Base-by-base conservation (phyloP, 768 basidiomycete genomes). In the Boletellus sp. region DNA sequence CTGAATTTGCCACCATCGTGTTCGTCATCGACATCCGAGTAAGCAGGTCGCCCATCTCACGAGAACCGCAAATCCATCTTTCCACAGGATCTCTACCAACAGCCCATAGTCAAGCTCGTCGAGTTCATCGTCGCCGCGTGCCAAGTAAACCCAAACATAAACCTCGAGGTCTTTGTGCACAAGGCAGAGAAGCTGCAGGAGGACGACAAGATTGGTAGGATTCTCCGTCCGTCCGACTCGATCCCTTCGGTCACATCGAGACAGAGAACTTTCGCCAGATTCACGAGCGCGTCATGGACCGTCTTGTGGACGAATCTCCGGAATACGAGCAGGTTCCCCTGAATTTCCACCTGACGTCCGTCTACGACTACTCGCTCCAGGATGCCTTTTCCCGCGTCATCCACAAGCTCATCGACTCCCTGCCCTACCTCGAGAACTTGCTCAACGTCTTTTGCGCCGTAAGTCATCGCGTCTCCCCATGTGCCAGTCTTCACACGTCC, bases 11-110 rank as follows among this genome's bases (percentile, higher is more conserved):
- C 2, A 84, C 87, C 3, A 78, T 97, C 60, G 83, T 97, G 47
- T 98, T 94, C 57, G 92, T 97, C 23, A 88, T 97, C 56, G 95
- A 98, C 61, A 94, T 96, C 47, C 87, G 93, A 69, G 93, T 91
- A 61, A 60, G 84, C 15, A 15, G 2, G 33, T 17, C 1, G 1
- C 6, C 33, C 36, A 15, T 19, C 39, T 40, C 38, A 22, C 15
- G 31, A n/a, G 44, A 35, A n/a, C 31, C 8, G 5, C 40, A 8
- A 11, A 12, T 45, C 56, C 43, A 62, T 41, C 28, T 13, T 31
- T 4, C 39, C 31, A 11, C 61, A 92, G 89, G 87, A 93, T 62
- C 73, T 89, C 23, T 92, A 91, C 67, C 85, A 89, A 59, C 84
- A 89, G 57, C 83, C 91, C 11, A 86, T 96, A 51, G 77, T 82